Evolutionary conservation across 2,329 filamentous ascomycete species (phyloP).

Genomic region (Plectosphaerella cucumerina): DNA sequence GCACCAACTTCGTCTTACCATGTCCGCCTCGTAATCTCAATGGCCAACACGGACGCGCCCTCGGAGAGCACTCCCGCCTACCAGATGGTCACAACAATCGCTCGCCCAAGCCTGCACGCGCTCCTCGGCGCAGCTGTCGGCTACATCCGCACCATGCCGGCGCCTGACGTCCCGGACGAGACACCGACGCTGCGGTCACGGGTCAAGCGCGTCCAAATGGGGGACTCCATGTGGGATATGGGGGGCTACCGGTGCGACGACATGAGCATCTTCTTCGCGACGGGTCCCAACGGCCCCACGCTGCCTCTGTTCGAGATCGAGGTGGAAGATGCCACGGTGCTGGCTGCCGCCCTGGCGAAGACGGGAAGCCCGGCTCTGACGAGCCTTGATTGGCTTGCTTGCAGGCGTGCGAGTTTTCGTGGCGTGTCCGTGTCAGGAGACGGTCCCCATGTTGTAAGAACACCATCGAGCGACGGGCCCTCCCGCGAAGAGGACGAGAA

Average conservation of each 20-base stretch:
- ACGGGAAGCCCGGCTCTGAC: no score
- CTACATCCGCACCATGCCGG: neutral
- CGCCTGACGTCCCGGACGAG: neutral
- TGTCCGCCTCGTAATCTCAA: neutral
- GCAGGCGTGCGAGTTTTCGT: no score
- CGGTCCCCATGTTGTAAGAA: no score
- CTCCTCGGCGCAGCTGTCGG: conserved; percentile 10
- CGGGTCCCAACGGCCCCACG: conserved; percentile 1
- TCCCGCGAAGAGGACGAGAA: no score
- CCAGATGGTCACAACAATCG: neutral
- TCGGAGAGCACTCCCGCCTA: neutral
- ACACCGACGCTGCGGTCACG: conserved; percentile 13
- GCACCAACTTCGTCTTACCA: neutral
- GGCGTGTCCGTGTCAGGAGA: no score
- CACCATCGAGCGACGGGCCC: no score
- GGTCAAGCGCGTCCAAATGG: conserved; percentile 17
- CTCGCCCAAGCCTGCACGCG: conserved; percentile 2
- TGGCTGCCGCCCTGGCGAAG: neutral
- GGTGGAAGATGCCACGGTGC: conserved; percentile 12
- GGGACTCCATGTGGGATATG: conserved; percentile 22
- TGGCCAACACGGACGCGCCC: neutral
- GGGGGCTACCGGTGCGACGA: conserved; percentile 22
- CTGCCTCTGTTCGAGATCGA: conserved; percentile 23
- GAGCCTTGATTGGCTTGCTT: no score
- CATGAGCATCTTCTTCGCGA: conserved; percentile 18